phyloP scores from a whole-genome alignment of 2,329 filamentous ascomycete genomes.

The Penicillium crustosum region DNA sequence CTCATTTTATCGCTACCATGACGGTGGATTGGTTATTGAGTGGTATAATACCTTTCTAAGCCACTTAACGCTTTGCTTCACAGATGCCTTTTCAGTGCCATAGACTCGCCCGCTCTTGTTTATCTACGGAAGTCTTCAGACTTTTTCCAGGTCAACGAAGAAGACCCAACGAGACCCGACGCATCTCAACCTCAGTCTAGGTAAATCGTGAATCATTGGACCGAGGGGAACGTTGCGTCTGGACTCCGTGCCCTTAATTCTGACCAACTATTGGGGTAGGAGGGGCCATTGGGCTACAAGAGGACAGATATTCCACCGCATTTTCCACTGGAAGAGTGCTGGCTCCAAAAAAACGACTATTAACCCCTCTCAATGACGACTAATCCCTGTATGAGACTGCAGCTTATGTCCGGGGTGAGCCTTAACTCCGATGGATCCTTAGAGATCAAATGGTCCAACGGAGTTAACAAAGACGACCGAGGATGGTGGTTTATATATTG shows the following conservation, averaged over 20 bases:
- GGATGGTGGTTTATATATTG: not conserved
- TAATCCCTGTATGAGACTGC: not conserved
- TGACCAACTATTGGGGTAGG: not conserved
- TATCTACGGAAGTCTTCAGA: not conserved
- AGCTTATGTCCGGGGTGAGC: not conserved
- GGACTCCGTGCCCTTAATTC: not conserved
- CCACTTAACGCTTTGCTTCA: not conserved
- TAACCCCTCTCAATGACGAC: not conserved
- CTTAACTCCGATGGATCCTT: not conserved
- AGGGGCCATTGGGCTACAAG: not conserved
- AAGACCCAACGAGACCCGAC: not conserved
- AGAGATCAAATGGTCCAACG: not conserved
- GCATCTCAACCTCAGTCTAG: not conserved
- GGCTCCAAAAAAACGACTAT: not conserved
- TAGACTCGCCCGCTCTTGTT: not conserved
- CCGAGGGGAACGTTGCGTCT: not conserved
- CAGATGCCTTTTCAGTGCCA: not conserved
- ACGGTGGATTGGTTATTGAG: no score
- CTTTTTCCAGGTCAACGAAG: not conserved
- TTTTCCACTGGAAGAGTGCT: not conserved
- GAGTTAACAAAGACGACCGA: not conserved
- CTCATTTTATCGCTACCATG: no score
- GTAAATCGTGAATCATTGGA: not conserved
- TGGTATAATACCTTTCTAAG: not conserved
- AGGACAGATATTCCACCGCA: not conserved